phyloP scores from a whole-genome alignment of 495 filamentous ascomycete species.

The Talaromyces adpressus region DNA sequence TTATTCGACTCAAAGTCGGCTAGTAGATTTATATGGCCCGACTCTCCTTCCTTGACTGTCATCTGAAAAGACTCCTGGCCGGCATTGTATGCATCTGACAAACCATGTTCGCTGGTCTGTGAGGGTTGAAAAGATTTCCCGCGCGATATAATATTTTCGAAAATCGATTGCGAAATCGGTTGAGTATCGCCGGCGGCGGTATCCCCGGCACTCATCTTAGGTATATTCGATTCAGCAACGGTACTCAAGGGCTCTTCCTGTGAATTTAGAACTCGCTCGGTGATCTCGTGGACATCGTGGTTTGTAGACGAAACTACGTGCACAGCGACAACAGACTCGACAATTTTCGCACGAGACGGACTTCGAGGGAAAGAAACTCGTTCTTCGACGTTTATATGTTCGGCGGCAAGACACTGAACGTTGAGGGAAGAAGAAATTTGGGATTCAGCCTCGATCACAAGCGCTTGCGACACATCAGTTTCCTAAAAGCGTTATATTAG shows the following conservation, averaged over 20 bases:
- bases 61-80: slow-evolving; percentile 25
- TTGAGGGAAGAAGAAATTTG: slow-evolving; percentile 4
- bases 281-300: background rate
- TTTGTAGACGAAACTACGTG: background rate
- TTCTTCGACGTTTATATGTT: background rate
- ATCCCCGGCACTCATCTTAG: slow-evolving; percentile 29
- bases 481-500: slow-evolving; percentile 11
- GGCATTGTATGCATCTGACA: slow-evolving; percentile 11
- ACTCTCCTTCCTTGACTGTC: slow-evolving; percentile 39
- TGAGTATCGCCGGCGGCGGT: slow-evolving; percentile 42
- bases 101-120: slow-evolving; percentile 17
- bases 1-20: slow-evolving; percentile 28
- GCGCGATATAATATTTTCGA: slow-evolving; percentile 35
- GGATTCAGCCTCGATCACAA: slow-evolving; percentile 7
- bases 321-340: background rate
- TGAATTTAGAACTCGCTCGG: background rate
- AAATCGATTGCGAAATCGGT: slow-evolving; percentile 45
- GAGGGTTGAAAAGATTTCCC: slow-evolving; percentile 12
- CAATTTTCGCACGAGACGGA: background rate
- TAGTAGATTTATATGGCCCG: slow-evolving; percentile 43
- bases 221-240: slow-evolving; percentile 9
- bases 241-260: slow-evolving; percentile 5
- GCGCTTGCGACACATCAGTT: slow-evolving; percentile 6
- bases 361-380: background rate
- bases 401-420: background rate